Base-by-base conservation (phyloP, 108 stramenopile genomes). In the Hondaea fermentalgiana region DNA sequence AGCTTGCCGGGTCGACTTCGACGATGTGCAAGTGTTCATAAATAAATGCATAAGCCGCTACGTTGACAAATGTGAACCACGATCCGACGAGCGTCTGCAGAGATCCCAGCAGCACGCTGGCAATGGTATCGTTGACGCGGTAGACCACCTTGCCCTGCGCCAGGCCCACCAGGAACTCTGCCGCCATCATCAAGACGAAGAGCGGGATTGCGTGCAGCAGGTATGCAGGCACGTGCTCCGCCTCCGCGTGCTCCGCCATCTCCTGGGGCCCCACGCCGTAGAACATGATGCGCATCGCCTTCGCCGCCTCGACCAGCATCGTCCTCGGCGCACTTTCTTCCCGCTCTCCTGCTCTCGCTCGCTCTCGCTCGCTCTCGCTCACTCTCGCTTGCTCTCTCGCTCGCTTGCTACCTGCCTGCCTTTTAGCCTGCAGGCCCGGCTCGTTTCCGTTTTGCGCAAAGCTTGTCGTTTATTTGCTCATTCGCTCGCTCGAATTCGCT, bases 11-110 rank as follows among this genome's bases (percentile, higher is more conserved):
- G 23, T 72, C 58, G 60, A 51, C 23, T 25, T 87, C 60, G 16
- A 87, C 57, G 16, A 90, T 12, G 35, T 49, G 83, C 51, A 90
- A 60, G 87, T 90, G 57, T 58, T 87, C 87, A 45, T 87, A 87
- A 16, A 90, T 87, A 25, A 44, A 76, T 5, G 25, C 42, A 72
- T 87, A 90, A 25, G 57, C 5, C 16, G 72, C 29, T 16, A 83
- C 72, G 42, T 47, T 55, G 19, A 71, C 72, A 72, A 29, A 72
- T 28, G 53, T 49, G 8, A 60, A 89, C 71, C 72, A 89, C 19
- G 42, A 89, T 19, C 19, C 88, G 21, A 28, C 23, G 35, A 72
- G 72, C 28, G 72, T 51, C 72, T 89, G 88, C 51, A 89, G 5
- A 12, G 72, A 51, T 5, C 88, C 88, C 1, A 72, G 88, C 14